Conservation (phyloP, 192 early-diverging fungal genomes). For the Spizellomyces punctatus region DNA sequence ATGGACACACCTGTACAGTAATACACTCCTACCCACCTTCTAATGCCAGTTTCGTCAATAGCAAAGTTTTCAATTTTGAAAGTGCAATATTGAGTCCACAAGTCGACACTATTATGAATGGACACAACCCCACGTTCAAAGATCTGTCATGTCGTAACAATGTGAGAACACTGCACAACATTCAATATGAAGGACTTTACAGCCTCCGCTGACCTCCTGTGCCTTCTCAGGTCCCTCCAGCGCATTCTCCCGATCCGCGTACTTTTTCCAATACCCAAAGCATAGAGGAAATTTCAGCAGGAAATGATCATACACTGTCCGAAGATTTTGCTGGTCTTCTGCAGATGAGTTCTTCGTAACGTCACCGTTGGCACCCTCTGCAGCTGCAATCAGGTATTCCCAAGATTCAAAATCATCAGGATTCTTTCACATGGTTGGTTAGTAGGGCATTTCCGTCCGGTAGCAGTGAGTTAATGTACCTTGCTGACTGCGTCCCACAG, state of each 20-base stretch:
- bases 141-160: constrained; percentile 46
- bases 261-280: constrained; percentile 83
- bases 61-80: constrained; percentile 61
- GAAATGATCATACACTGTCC: constrained; percentile 66
- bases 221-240: constrained; percentile 62
- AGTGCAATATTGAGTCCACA: constrained; percentile 72
- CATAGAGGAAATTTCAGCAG: constrained; percentile 72
- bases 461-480: constrained; percentile 8
- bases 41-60: constrained; percentile 54
- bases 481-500: constrained; percentile 56
- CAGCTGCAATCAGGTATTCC: constrained; percentile 66
- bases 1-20: no score
- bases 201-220: constrained; percentile 49
- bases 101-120: constrained; percentile 69
- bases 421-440: constrained; percentile 27
- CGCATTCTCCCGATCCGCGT: constrained; percentile 61
- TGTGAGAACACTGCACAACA: background rate
- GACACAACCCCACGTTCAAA: constrained; percentile 70
- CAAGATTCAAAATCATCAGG: constrained; percentile 71
- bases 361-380: constrained; percentile 59
- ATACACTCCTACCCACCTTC: constrained; percentile 52
- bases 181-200: background rate
- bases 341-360: constrained; percentile 49
- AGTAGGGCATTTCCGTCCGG: background rate
- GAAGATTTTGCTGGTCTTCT: constrained; percentile 51